These are phyloP conservation scores for Kwoniella shivajii DNA, from an alignment of 1,284 basidiomycete species.

Conservation along the genomic window DNA sequence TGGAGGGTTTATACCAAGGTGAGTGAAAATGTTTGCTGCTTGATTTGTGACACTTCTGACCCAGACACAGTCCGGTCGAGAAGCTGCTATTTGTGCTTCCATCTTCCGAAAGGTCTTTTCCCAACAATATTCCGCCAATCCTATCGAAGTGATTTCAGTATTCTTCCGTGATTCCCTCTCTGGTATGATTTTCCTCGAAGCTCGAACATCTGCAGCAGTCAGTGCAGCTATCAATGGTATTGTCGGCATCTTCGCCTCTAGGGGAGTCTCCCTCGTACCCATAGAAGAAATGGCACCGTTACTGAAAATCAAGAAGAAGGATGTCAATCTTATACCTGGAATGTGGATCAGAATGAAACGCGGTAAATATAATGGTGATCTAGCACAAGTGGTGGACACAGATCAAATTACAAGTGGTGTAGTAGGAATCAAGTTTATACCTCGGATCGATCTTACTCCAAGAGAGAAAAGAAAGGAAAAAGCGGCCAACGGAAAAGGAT, in stretches of 20 bases:
- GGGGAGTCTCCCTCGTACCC: constrained; percentile 82
- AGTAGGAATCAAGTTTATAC: constrained; percentile 89
- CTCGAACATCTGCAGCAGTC: constrained; percentile 83
- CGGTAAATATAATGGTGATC: constrained; percentile 90
- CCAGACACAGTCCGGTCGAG: constrained; percentile 72
- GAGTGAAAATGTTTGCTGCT: constrained; percentile 36
- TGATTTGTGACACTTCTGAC: not conserved
- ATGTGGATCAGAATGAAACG: constrained; percentile 95
- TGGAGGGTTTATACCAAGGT: constrained; percentile 96
- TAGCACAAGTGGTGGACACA: constrained; percentile 93
- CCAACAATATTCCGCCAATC: constrained; percentile 58
- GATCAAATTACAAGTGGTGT: constrained; percentile 76
- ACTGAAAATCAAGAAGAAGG: constrained; percentile 93
- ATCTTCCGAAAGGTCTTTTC: constrained; percentile 84
- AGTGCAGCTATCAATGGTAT: constrained; percentile 83
- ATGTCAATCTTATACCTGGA: constrained; percentile 78
- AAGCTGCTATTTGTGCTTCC: constrained; percentile 89
- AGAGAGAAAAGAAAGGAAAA: constrained; percentile 71
- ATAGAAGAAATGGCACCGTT: constrained; percentile 98
- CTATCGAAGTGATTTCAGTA: constrained; percentile 83
- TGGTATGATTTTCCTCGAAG: constrained; percentile 95
- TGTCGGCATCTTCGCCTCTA: constrained; percentile 80
- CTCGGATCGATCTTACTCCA: constrained; percentile 93
- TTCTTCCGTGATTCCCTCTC: constrained; percentile 95
- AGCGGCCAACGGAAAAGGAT: constrained; percentile 55